phyloP scores from a whole-genome alignment of 805 yeast genomes.

The Hanseniaspora guilliermondii region DNA sequence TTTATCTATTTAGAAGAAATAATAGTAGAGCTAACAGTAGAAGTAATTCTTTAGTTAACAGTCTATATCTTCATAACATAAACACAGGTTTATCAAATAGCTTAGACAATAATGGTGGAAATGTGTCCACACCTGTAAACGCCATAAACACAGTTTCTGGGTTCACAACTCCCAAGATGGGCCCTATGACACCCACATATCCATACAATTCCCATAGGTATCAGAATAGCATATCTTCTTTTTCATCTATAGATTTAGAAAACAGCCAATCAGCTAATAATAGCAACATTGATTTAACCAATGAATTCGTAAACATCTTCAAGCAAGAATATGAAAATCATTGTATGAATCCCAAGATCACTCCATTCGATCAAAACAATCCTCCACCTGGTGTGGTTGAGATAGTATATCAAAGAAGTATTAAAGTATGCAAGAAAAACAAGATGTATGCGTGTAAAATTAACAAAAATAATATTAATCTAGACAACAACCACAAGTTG shows the following conservation, averaged over 20 bases:
- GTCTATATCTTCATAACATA: conserved; percentile 3
- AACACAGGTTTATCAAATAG: not conserved
- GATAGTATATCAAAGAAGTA: conserved; percentile 41
- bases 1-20: conserved; percentile 8
- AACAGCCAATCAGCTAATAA: conserved; percentile 8
- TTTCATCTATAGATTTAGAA: conserved; percentile 17
- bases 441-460: conserved; percentile 7
- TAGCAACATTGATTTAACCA: conserved; percentile 20
- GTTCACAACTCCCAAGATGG: conserved; percentile 1
- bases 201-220: conserved; percentile 17
- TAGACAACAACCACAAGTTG: conserved; percentile 5
- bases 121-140: not conserved
- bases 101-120: not conserved
- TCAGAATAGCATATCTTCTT: conserved; percentile 22
- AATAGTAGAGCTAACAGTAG: conserved; percentile 12
- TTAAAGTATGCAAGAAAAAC: not conserved
- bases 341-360: conserved; percentile 45
- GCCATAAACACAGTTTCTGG: not conserved
- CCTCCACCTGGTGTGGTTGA: conserved; percentile 61
- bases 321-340: conserved; percentile 37
- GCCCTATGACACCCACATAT: conserved; percentile 11
- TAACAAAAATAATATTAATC: not conserved
- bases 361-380: conserved; percentile 52
- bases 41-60: conserved; percentile 10
- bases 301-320: conserved; percentile 35